Base-by-base conservation (phyloP, 2,329 filamentous ascomycete species). In the Verticillium nubilum region DNA sequence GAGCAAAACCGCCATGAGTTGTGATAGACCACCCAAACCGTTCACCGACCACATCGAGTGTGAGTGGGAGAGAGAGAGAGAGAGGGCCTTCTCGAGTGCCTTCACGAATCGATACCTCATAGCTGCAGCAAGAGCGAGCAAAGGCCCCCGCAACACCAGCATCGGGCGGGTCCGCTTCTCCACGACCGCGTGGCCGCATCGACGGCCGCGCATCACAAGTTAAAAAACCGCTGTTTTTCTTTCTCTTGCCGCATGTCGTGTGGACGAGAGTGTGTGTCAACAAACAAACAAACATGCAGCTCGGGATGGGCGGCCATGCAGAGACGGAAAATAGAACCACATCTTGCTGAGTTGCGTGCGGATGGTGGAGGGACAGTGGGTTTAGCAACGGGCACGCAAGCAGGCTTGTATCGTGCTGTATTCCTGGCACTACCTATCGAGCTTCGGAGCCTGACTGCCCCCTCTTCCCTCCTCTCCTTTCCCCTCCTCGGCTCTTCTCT, bases 111-210 rank as follows among this genome's bases (percentile, higher is more conserved):
- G 31, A 9, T 33, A 15, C 31, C 31, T 33, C 31, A 7, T 10
- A 10, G 31, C 10, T 33, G 10, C 31, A 33, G 10, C 4, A 10
- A 23, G 19, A 23, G 42, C 7, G 19, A 23, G 15, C 29, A 37
- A 37, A 9, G 13, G 42, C 23, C n/a, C 42, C 42, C 19, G 26
- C 52, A 53, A 28, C 27, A 53, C 27, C 52, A 28, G 9, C 52
- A 25, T 13, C 52, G 52, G 52, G 25, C 26, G 42, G 42, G 42
- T 47, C 42, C 42, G 42, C 19, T 23, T 47, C 42, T 47, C 42
- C 42, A 47, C 42, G 42, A 29, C 54, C 54, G 54, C 54, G 54
- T 56, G 54, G 54, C 33, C 54, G 54, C 54, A 56, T 56, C 31
- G 54, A 37, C 4, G 54, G 54, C 54, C 54, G 33, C 54, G 19